phyloP scores from a whole-genome alignment of 495 filamentous ascomycete genomes.

The Letharia columbiana region DNA sequence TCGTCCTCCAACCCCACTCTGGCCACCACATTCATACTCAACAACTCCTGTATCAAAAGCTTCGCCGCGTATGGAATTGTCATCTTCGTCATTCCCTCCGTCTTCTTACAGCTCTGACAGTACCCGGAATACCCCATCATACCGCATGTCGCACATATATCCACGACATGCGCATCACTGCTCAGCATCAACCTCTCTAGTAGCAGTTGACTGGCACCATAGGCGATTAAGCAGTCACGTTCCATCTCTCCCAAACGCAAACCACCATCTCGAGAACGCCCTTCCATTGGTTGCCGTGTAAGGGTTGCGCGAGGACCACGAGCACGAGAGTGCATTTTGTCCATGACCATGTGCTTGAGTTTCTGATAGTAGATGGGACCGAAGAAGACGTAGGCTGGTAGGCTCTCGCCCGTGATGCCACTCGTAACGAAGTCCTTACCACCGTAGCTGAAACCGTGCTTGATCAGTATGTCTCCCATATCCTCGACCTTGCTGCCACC shows the following conservation, averaged over 20 bases:
- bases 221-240: conserved; percentile 92
- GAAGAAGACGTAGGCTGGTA: conserved; percentile 96
- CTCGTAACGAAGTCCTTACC: conserved; percentile 94
- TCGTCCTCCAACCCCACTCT: conserved; percentile 80
- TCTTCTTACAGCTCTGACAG: conserved; percentile 84
- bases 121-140: conserved; percentile 91
- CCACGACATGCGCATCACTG: conserved; percentile 79
- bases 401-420: conserved; percentile 86
- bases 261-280: conserved; percentile 84
- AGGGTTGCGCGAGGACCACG: conserved; percentile 83
- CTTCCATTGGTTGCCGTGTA: conserved; percentile 94
- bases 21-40: conserved; percentile 95
- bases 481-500: conserved; percentile 84
- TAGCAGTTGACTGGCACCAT: conserved; percentile 85
- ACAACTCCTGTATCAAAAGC: conserved; percentile 87
- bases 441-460: conserved; percentile 86
- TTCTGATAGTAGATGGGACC: conserved; percentile 99
- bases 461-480: conserved; percentile 75
- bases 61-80: conserved; percentile 99
- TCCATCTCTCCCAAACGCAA: conserved; percentile 98
- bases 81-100: conserved; percentile 73
- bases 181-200: conserved; percentile 92
- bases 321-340: conserved; percentile 97
- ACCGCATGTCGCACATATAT: conserved; percentile 86
- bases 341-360: conserved; percentile 99